phyloP scores from a whole-genome alignment of 176 grass and related monocot genomes.

The Alloteropsis semialata region DNA sequence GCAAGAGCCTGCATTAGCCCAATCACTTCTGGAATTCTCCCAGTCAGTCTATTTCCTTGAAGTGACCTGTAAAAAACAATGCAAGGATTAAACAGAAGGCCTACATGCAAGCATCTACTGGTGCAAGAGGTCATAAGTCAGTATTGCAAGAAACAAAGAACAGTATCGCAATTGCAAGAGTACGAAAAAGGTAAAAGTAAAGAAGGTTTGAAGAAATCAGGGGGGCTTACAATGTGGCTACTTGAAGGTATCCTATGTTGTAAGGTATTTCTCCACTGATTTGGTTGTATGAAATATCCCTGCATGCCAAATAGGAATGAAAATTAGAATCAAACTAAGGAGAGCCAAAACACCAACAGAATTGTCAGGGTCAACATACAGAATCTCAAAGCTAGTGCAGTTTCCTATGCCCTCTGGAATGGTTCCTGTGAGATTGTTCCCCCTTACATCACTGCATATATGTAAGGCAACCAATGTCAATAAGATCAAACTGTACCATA shows the following conservation, averaged over 20 bases:
- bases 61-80: constrained; percentile 64
- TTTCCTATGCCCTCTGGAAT: constrained; percentile 95
- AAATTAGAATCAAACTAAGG: not conserved
- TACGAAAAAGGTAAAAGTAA: not conserved
- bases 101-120: not conserved
- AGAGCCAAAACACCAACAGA: not conserved
- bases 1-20: constrained; percentile 99
- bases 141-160: not conserved
- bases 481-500: not conserved
- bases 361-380: constrained; percentile 49
- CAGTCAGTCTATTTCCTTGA: constrained; percentile 89
- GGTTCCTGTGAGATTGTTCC: constrained; percentile 94
- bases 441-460: constrained; percentile 83
- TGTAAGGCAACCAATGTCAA: not conserved
- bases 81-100: constrained; percentile 1
- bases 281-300: constrained; percentile 99
- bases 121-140: not conserved
- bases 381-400: constrained; percentile 96
- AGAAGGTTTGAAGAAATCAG: not conserved
- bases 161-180: not conserved
- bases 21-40: constrained; percentile 97
- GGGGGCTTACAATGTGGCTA: constrained; percentile 79
- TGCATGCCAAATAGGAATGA: constrained; percentile 28
- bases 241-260: constrained; percentile 99
- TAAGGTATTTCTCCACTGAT: constrained; percentile 98